A percentile compares a stretch with the other conserved stretches of the same genome.
phyloP scores from a whole-genome alignment of 2,329 filamentous ascomycete species.

The Talaromyces amestolkiae region DNA sequence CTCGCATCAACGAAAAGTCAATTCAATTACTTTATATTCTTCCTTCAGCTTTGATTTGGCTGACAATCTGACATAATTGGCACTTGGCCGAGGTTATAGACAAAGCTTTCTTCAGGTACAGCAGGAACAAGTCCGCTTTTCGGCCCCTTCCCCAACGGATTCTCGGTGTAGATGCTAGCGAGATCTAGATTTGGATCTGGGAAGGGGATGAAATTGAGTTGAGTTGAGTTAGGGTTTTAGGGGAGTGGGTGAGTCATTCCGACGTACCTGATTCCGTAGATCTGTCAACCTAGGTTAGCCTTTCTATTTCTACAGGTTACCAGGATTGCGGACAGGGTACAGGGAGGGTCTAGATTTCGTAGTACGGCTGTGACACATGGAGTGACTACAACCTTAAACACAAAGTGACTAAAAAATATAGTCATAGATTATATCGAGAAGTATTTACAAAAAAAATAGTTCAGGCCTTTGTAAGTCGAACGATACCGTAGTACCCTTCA shows the following conservation, averaged over 20 bases:
- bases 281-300: background rate
- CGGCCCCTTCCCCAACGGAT: constrained; percentile 4
- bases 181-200: background rate
- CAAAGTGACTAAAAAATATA: background rate
- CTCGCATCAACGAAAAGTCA: constrained; percentile 1
- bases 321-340: background rate
- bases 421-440: background rate
- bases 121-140: background rate
- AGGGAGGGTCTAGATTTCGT: no score
- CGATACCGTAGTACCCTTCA: background rate
- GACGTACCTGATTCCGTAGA: background rate
- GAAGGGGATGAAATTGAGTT: background rate
- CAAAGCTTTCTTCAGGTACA: background rate
- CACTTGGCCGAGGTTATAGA: background rate
- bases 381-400: background rate
- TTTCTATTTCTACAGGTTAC: background rate
- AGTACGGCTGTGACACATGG: background rate
- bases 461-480: constrained; percentile 1
- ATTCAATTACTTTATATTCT: background rate
- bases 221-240: background rate
- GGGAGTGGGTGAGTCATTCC: background rate
- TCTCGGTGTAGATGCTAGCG: background rate
- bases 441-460: background rate
- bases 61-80: background rate
- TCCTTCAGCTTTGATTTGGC: background rate